Percentiles rank a stretch among this genome's conserved stretches.
phyloP scores from a whole-genome alignment of 768 basidiomycete genomes.

The Daedaleopsis nitida region DNA sequence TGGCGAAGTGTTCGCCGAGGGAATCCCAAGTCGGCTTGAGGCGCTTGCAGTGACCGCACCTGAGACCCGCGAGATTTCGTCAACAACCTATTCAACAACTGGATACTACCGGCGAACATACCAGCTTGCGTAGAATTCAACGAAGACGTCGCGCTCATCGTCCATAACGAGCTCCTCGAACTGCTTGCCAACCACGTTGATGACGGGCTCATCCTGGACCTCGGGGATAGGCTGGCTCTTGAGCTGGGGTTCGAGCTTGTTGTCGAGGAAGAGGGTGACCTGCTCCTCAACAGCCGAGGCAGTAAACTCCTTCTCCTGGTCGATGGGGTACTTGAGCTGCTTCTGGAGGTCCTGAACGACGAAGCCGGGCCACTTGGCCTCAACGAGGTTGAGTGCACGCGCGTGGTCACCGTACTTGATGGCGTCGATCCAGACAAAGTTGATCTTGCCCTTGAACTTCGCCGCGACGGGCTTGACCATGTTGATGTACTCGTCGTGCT shows the following conservation, averaged over 20 bases:
- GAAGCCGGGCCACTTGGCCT: constrained; percentile 90
- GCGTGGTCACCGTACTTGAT: constrained; percentile 95
- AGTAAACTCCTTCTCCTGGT: constrained; percentile 66
- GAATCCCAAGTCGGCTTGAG: constrained; percentile 93
- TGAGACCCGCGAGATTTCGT: constrained; percentile 27
- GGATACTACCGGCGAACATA: constrained; percentile 39
- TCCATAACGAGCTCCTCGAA: constrained; percentile 88
- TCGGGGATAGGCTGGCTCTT: constrained; percentile 91
- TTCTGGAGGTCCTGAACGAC: constrained; percentile 85
- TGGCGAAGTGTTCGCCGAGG: constrained; percentile 82
- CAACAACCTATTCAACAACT: not conserved
- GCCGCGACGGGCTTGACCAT: constrained; percentile 75
- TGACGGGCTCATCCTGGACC: constrained; percentile 80
- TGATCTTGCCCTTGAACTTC: constrained; percentile 82
- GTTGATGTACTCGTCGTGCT: constrained; percentile 65
- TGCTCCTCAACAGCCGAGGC: constrained; percentile 57
- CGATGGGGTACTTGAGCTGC: constrained; percentile 89
- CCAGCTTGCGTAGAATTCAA: constrained; percentile 98
- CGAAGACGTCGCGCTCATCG: constrained; percentile 90
- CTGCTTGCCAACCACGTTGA: constrained; percentile 81
- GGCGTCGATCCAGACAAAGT: constrained; percentile 99
- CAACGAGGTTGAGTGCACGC: constrained; percentile 85
- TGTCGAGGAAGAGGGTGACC: constrained; percentile 66
- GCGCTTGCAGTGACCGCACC: constrained; percentile 96
- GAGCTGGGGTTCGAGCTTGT: constrained; percentile 77